phyloP scores from a whole-genome alignment of 257 asterid genomes.

The Scutellaria baicalensis region DNA sequence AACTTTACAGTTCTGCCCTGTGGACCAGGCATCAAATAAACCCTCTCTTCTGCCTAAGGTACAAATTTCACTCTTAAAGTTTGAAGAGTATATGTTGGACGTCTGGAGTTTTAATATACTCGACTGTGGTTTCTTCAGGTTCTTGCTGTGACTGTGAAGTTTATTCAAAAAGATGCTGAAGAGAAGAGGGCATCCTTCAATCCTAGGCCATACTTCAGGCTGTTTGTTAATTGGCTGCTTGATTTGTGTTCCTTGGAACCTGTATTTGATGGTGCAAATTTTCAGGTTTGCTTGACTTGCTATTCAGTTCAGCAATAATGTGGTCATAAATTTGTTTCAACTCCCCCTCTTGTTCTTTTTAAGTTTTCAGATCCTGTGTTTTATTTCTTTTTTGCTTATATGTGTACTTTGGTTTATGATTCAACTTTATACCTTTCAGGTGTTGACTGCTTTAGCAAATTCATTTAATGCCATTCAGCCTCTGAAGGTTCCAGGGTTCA shows the following conservation, averaged over 20 bases:
- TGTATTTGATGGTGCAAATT: conserved; percentile 87
- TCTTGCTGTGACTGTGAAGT: conserved; percentile 76
- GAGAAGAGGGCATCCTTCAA: conserved; percentile 63
- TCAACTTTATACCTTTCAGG: conserved; percentile 34
- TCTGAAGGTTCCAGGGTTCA: conserved; percentile 90
- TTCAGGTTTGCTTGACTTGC: conserved; percentile 53
- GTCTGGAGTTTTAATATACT: conserved; percentile 10
- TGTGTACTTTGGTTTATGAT: neutral
- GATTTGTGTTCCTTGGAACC: conserved; percentile 92
- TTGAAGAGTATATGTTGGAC: neutral
- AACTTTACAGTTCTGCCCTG: conserved; percentile 64
- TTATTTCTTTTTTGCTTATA: neutral
- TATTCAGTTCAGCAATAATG: neutral
- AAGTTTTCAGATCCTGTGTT: neutral
- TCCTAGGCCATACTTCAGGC: conserved; percentile 89
- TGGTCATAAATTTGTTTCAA: neutral
- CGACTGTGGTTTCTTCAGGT: conserved; percentile 38
- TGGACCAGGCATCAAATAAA: conserved; percentile 67
- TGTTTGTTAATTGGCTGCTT: conserved; percentile 84
- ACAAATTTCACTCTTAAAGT: neutral
- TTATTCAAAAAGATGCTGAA: conserved; percentile 77
- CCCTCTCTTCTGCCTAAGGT: conserved; percentile 87
- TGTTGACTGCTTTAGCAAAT: conserved; percentile 81
- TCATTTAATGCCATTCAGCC: conserved; percentile 95
- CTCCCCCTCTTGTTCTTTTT: neutral